Evolutionary conservation across 257 asterid genomes (phyloP), one percentile per base, ranked within the genome.

Genomic region (Rubia yunnanensis): DNA sequence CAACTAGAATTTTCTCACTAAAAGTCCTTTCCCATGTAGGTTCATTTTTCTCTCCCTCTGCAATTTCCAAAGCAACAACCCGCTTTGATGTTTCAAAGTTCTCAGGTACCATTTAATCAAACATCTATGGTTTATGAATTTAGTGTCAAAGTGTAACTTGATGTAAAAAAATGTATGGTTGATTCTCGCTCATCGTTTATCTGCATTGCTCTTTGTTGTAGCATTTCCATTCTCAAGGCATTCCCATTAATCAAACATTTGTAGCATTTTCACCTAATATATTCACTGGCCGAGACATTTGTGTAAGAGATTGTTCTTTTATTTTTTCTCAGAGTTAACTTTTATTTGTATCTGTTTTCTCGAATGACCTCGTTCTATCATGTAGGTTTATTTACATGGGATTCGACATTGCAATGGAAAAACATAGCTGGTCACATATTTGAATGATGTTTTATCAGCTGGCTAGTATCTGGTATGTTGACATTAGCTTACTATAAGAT

Each of bases 11-110:
- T 60, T 46, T 68, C 73, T 80, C 54, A 71, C 39, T 4, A 53
- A 58, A 62, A 27, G 7, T 49, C 50, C 62, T 63, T 69, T 46
- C 31, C 64, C 9, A 0, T 39, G 56, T 82, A 94, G 99, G 95
- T 88, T 70, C 89, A 90, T 70, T 62, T 90, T 72, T 78, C 92
- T 28, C 57, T 94, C 77, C 79, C 97, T 32, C 82, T 88, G 74
- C 97, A 90, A 72, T 94, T 88, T 81, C 99, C 99, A n/a, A 94
- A 82, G 82, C 95, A 88, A 74, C 83, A 77, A 70, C 95, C 96
- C 36, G 53, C 74, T 76, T n/a, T 90, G 81, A 31, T 78, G 67
- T 87, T 94, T 60, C 97, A 88, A 74, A 94, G 99, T 80, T 79
- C 91, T 49, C 96, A 88, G 91, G 97, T 87, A 73, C 30, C 26